A percentile compares a stretch with the other conserved stretches of the same genome.
Evolutionary conservation across 306 rosid species (phyloP).

Genomic region (Cyclanthera cordifolia): DNA sequence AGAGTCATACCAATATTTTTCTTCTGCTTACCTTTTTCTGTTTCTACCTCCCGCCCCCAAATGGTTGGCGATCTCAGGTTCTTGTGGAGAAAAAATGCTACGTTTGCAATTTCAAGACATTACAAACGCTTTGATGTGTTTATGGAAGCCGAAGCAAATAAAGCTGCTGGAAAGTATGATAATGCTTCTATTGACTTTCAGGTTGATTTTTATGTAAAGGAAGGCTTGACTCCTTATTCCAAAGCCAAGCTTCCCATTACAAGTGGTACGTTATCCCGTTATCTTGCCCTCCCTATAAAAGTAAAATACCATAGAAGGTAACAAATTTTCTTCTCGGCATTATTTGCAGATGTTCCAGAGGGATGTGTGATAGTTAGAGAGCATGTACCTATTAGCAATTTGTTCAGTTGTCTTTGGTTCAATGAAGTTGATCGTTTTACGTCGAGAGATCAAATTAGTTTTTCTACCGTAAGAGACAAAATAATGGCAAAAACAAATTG

Average conservation of each 20-base stretch:
- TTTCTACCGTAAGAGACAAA: slow-evolving; percentile 69
- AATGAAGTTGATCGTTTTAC: slow-evolving; percentile 97
- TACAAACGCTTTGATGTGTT: slow-evolving; percentile 87
- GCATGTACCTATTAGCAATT: slow-evolving; percentile 87
- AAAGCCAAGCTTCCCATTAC: slow-evolving; percentile 84
- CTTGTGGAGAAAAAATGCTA: slow-evolving; percentile 92
- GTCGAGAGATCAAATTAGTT: slow-evolving; percentile 88
- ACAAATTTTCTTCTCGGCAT: slow-evolving; percentile 20
- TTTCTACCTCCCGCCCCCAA: not conserved
- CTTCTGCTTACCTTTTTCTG: not conserved
- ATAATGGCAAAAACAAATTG: slow-evolving; percentile 47
- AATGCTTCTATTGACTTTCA: slow-evolving; percentile 86
- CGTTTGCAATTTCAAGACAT: slow-evolving; percentile 89
- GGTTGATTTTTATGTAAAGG: slow-evolving; percentile 64
- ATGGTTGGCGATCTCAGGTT: slow-evolving; percentile 35
- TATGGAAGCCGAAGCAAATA: slow-evolving; percentile 91
- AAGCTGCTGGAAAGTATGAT: slow-evolving; percentile 78
- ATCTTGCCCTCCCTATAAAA: not conserved
- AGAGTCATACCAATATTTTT: not conserved
- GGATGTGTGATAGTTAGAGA: slow-evolving; percentile 82
- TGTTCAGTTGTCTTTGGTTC: slow-evolving; percentile 90
- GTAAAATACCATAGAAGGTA: not conserved
- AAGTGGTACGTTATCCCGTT: slow-evolving; percentile 54
- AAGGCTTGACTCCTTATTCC: slow-evolving; percentile 79
- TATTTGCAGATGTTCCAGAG: slow-evolving; percentile 87